These are phyloP conservation scores for Penicillium rolfsii DNA, from an alignment of 2,329 filamentous ascomycete genomes.

Conservation along the genomic window DNA sequence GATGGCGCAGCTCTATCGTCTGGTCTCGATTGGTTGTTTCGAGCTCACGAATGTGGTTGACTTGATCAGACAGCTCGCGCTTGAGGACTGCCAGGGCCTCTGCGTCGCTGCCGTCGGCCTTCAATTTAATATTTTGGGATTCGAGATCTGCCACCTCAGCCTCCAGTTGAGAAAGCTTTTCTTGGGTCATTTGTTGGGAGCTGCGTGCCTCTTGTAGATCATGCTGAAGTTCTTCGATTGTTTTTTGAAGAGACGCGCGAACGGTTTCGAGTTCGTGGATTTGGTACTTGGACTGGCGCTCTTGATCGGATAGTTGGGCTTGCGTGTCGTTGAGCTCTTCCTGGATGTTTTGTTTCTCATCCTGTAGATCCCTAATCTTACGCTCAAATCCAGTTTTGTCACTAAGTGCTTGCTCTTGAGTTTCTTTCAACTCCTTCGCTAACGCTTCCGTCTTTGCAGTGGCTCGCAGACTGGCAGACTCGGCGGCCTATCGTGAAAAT, in stretches of 20 bases:
- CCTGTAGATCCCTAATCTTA: conserved; percentile 60
- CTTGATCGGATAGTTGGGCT: conserved; percentile 70
- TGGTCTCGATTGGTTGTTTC: conserved; percentile 83
- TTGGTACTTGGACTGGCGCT: conserved; percentile 66
- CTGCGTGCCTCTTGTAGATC: conserved; percentile 60
- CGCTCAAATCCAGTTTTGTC: conserved; percentile 60
- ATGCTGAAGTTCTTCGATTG: conserved; percentile 54
- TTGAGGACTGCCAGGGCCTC: conserved; percentile 86
- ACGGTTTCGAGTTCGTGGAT: conserved; percentile 64
- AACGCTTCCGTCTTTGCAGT: conserved; percentile 59
- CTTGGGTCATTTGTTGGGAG: conserved; percentile 65
- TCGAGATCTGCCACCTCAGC: conserved; percentile 73
- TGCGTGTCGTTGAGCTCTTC: conserved; percentile 85
- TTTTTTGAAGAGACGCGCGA: conserved; percentile 61
- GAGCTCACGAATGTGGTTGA: conserved; percentile 83
- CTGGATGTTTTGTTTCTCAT: conserved; percentile 71
- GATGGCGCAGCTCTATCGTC: conserved; percentile 74
- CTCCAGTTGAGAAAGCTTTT: conserved; percentile 70
- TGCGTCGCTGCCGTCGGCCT: conserved; percentile 82
- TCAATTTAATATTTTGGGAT: conserved; percentile 79
- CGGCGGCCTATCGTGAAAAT: conserved; percentile 48
- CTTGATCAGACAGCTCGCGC: conserved; percentile 85
- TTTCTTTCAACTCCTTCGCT: conserved; percentile 58
- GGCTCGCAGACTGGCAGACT: conserved; percentile 55
- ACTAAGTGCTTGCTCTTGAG: conserved; percentile 57